Evolutionary conservation across 768 basidiomycete genomes (phyloP), one percentile per base, ranked within the genome.

Genomic region (Coprinopsis sp.): DNA sequence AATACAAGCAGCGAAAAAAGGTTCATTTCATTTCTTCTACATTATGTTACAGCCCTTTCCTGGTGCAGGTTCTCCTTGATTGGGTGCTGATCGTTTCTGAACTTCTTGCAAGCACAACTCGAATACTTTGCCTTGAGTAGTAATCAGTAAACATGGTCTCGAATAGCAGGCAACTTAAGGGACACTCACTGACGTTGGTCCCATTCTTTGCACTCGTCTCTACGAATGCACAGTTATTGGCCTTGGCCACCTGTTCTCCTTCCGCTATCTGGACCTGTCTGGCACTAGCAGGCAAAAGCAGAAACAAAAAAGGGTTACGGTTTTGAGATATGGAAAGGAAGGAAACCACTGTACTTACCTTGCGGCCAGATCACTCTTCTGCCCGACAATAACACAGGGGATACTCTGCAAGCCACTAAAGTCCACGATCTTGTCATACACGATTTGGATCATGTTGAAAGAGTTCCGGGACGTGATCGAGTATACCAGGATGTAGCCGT

Each of bases 401-500:
- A 98, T 84, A 53, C 83, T 82, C 45, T 79, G 79, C 43, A 88
- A 72, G 34, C 94, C 95, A 50, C 87, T 88, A 60, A 89, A 97
- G 65, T 91, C 82, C 57, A 91, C 68, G 55, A 99, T 94, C 77
- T 98, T 99, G 75, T 97, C 93, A 61, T 97, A 84, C 28, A 98
- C 81, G 64, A 90, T 84, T 62, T 86, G 81, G 55, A 97, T 78
- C 91, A 97, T 96, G 57, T 97, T 86, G 72, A 96, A 97, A 7
- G 90, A 92, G 58, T 83, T 82, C 49, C 84, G 74, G 16, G 87
- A 90, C 3, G 90, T 78, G 65, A 98, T 91, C 3, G 90, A 90
- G 71, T 97, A 99, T 36, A 97, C 94, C 57, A 99, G 82, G 59
- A 99, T 80, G 64, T 89, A 99, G 60, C 95, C 95, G 60, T 99